Base-by-base conservation (phyloP, 129 eudicot genomes). In the Flaveria brownii region DNA sequence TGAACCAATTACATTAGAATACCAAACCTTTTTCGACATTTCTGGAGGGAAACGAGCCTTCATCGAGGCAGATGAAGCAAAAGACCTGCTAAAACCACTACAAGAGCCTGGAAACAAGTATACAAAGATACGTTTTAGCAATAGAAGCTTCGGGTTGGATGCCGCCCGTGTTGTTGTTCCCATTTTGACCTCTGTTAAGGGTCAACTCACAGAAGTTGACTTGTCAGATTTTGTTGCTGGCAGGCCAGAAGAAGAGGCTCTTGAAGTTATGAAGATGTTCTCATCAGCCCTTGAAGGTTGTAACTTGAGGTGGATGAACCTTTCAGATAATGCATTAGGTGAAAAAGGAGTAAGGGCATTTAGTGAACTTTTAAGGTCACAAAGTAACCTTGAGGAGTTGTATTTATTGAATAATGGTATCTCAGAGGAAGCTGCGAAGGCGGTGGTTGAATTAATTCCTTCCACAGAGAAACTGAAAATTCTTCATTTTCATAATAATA, bases 301-400 rank as follows among this genome's bases (percentile, higher is more conserved):
- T 63, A 55, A 80, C 9, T 76, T 89, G 36, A 75, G 80, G 80
- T 85, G 57, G 60, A 83, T 89, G 47, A 71, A 87, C 62, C 82
- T 89, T 45, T 89, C 96, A 20, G 49, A 85, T 71, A 89, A 89
- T 66, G 96, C 92, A 1, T 63, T 89, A 70, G 96, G 89, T 23
- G 96, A 89, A 76, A 89, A 89, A 79, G 91, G 96, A 16, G 75
- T 89, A 2, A 70, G 88, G 74, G 92, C 96, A 39, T 87, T 89
- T 75, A 81, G 49, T 41, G 56, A 80, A 17, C 91, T 89, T 74
- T 76, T 89, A 54, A 81, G 72, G 23, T 85, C 91, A 30, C 96
- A 89, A 77, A 51, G 55, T n/a, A 85, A 79, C 50, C 84, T 89
- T 78, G 91, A 89, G 75, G 91, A 89, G 80, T 82, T 89, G 42